Evolutionary conservation across 768 basidiomycete species (phyloP), one percentile per base, ranked within the genome.

Genomic region (Gelatoporia subvermispora): DNA sequence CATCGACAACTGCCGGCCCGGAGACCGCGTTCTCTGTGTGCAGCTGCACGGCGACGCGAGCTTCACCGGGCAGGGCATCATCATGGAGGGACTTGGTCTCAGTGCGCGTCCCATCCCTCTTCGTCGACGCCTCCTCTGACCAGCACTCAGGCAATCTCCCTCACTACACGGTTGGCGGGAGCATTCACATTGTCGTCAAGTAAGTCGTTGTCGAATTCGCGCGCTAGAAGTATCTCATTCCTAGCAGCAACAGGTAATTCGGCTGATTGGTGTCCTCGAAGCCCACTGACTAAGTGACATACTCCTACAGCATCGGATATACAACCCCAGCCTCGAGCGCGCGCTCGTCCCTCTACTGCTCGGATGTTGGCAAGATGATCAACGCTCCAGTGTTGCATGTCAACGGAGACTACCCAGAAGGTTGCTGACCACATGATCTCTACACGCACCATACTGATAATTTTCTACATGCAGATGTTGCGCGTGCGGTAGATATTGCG

Each of bases 1-100:
- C 23, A 48, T 51, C 8, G 67, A 65, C 9, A 68, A 67, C 16
- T 76, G 73, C 43, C 53, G 58, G 52, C 66, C 78, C 0, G 76
- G 88, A 1, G 82, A 84, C 62, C 78, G 75, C 58, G 93, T 85
- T 2, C 84, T 95, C 80, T 92, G 86, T 53, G 84, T 95, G 0
- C 90, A 93, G 58, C 65, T 96, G 41, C 93, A 95, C 54, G 93
- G 93, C 2, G 93, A 96, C 63, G 92, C 89, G 1, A 90, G 87
- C 49, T 94, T 95, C 60, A 78, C 86, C 0, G 93, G 93, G 0
- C 93, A 95, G 63, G 93, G 93, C 2, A 75, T 95, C 4, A 79
- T 93, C 16, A 93, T 92, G 83, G 93, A 95, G 65, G 75, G 78
- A 16, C 72, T 96, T 25, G 89, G 91, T 4, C 68, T 95, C 47